Percentiles rank a stretch among this genome's conserved stretches.
Evolutionary conservation across 2,329 filamentous ascomycete species (phyloP).

Genomic region (Fusarium nisikadoi): DNA sequence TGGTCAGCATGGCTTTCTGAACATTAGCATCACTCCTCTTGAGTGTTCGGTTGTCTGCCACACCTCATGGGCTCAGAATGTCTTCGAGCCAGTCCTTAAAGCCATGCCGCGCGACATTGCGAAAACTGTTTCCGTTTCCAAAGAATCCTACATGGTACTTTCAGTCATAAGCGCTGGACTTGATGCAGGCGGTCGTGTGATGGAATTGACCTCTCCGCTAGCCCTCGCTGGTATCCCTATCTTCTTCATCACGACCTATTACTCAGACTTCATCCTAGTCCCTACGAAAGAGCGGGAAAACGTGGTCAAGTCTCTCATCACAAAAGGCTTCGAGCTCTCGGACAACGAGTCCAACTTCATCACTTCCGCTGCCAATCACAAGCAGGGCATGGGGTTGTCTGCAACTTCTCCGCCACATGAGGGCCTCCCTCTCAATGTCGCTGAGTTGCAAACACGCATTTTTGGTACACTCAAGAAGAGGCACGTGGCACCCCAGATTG

Average conservation of each 20-base stretch:
- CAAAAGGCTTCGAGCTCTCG: conserved; percentile 86
- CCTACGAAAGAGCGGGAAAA: conserved; percentile 77
- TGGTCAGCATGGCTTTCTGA: conserved; percentile 82
- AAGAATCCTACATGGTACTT: conserved; percentile 87
- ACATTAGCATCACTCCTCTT: conserved; percentile 90
- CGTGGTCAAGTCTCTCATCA: conserved; percentile 80
- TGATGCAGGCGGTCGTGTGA: conserved; percentile 89
- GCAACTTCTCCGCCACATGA: conserved; percentile 69
- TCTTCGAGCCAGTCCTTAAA: conserved; percentile 79
- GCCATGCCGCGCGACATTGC: conserved; percentile 66
- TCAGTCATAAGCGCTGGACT: conserved; percentile 90
- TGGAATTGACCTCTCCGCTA: conserved; percentile 90
- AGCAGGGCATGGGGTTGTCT: conserved; percentile 45
- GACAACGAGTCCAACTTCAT: conserved; percentile 76
- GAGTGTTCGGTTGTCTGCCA: conserved; percentile 95
- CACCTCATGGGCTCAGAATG: conserved; percentile 74
- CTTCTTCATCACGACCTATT: conserved; percentile 99
- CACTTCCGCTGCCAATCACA: conserved; percentile 57
- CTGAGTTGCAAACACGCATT: conserved; percentile 83
- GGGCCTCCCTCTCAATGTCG: conserved; percentile 79
- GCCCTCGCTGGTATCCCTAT: conserved; percentile 94
- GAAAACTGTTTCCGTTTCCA: conserved; percentile 75
- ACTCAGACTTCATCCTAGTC: conserved; percentile 95
- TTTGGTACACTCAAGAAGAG: conserved; percentile 85
- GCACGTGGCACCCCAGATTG: conserved; percentile 77